Evolutionary conservation across 1,284 basidiomycete species (phyloP), one percentile per base, ranked within the genome.

Genomic region (Porphyrellus sp.): DNA sequence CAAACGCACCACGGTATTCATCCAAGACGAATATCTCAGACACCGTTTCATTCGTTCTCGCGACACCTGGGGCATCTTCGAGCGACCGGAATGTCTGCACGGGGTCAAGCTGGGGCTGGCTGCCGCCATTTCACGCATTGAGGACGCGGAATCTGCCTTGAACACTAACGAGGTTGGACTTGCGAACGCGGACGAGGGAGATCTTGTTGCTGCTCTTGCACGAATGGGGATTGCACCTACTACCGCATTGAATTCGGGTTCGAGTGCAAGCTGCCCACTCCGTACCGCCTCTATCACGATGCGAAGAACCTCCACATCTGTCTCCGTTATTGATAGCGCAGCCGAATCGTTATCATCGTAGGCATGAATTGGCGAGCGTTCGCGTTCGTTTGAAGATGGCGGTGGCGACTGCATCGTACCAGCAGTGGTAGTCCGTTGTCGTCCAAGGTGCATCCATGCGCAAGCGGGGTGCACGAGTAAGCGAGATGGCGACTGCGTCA

Each of bases 51-150:
- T 93, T 53, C 85, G 92, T 16, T 83, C 85, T 13, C 73, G 79
- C 50, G 85, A 91, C 61, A 76, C 77, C 2, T 89, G 86, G 0
- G 75, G 77, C 49, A 85, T 95, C 53, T 83, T 93, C 20, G 93
- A 97, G 67, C 79, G 91, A n/a, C 93, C 93, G 0, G 89, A 95
- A 68, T 82, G 93, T n/a, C 72, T 97, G 15, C 79, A 85, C 41
- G 92, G 93, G 0, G 82, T 95, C 41, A 83, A 86, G 53, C 63
- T 89, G 8, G 93, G 93, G 1, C 75, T 95, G 6, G 80, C 91
- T 2, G 86, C 87, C 4, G 89, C 88, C 0, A 76, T 90, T 24
- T 80, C 91, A 13, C 79, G 86, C 34, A 72, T 94, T 7, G 86
- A 91, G 61, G 75, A 49, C 2, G 42, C 24, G 0, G 46, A 46